Conservation (phyloP, 169 alveolate genomes). For the Plasmodium blacklocki region DNA sequence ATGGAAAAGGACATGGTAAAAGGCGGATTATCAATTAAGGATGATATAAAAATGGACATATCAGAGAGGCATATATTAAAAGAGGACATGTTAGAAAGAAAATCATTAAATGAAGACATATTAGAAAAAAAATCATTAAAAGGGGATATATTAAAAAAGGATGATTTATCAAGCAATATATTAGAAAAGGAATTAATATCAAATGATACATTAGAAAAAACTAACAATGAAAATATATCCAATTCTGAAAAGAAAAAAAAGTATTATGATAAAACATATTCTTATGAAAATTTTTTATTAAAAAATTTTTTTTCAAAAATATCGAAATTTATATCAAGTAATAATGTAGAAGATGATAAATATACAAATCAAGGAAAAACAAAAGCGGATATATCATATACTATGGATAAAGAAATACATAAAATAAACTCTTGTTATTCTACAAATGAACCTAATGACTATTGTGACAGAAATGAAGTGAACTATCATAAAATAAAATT, state of each 20-base stretch:
- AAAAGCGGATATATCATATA: neutral
- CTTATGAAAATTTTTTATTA: slow-evolving; percentile 35
- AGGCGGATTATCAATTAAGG: too few species aligned
- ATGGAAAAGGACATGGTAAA: too few species aligned
- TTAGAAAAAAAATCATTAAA: neutral
- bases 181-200: neutral
- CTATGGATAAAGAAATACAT: neutral
- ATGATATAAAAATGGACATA: too few species aligned
- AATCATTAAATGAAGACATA: neutral
- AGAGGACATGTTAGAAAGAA: neutral
- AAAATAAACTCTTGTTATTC: slow-evolving; percentile 17
- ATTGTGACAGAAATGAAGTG: slow-evolving; percentile 22
- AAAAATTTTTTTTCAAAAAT: slow-evolving; percentile 59
- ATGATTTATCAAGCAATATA: neutral
- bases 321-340: slow-evolving; percentile 20
- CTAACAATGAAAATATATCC: slow-evolving; percentile 5
- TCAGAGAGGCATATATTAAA: too few species aligned
- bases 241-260: slow-evolving; percentile 1
- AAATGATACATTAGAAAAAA: neutral
- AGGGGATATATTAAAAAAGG: neutral
- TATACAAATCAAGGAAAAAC: slow-evolving; percentile 3
- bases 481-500: neutral
- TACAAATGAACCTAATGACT: slow-evolving; percentile 11
- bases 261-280: slow-evolving; percentile 42
- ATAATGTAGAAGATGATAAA: slow-evolving; percentile 9